phyloP scores from a whole-genome alignment of 2,329 filamentous ascomycete genomes.

The Paecilomyces formosus region DNA sequence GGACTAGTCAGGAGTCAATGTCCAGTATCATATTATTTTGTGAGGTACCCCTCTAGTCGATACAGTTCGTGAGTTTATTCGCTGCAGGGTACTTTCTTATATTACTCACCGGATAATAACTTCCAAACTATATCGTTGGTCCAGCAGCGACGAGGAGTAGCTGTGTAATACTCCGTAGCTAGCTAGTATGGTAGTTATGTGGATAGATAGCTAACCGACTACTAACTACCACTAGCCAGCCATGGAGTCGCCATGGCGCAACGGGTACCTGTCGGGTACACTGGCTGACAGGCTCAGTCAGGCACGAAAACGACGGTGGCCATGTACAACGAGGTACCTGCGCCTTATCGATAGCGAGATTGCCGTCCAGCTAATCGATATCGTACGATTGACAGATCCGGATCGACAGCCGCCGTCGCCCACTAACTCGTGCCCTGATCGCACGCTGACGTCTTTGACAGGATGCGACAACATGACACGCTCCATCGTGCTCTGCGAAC shows the following conservation, averaged over 20 bases:
- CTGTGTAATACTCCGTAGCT: too few species aligned
- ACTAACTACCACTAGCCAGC: not conserved
- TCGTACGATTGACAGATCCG: not conserved
- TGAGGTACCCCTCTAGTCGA: too few species aligned
- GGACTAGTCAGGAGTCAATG: too few species aligned
- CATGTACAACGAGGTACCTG: conserved; percentile 2
- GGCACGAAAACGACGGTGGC: not conserved
- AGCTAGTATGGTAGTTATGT: too few species aligned
- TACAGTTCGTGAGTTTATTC: too few species aligned
- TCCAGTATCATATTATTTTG: too few species aligned
- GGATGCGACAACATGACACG: not conserved
- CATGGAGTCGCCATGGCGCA: not conserved
- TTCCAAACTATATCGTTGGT: too few species aligned
- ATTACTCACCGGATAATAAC: too few species aligned
- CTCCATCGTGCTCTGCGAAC: not conserved
- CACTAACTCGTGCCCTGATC: not conserved
- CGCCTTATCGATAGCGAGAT: not conserved
- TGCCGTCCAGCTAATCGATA: not conserved
- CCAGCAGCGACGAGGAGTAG: too few species aligned
- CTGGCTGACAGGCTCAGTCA: not conserved
- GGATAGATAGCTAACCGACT: too few species aligned
- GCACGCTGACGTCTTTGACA: conserved; percentile 3
- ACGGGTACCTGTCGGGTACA: conserved; percentile 2
- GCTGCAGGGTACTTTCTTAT: too few species aligned
- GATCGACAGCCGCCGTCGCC: not conserved